phyloP scores from a whole-genome alignment of 2,329 filamentous ascomycete genomes.

The Claviceps pusilla region DNA sequence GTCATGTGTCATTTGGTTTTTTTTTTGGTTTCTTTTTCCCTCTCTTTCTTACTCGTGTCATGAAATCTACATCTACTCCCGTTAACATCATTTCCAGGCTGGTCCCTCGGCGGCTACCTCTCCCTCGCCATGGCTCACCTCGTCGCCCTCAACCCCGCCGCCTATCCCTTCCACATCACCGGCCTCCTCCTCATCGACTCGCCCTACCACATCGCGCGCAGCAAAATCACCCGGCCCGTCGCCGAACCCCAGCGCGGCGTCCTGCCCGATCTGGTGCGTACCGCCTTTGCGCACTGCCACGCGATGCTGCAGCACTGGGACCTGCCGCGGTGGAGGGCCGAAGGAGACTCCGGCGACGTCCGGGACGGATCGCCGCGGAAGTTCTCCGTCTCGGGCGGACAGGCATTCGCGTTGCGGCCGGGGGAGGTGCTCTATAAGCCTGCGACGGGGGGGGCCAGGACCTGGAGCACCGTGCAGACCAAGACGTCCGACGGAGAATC shows the following conservation, averaged over 20 bases:
- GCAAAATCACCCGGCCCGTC: slow-evolving; percentile 5
- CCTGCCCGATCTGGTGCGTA: slow-evolving; percentile 14
- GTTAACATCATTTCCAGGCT: slow-evolving; percentile 8
- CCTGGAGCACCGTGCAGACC: slow-evolving; percentile 7
- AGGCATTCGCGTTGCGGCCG: slow-evolving; percentile 7
- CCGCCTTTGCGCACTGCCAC: slow-evolving; percentile 17
- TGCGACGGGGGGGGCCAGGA: slow-evolving; percentile 1
- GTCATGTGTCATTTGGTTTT: no score
- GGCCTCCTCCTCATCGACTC: slow-evolving; percentile 17
- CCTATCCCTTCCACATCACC: slow-evolving; percentile 10
- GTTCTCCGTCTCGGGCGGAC: slow-evolving; percentile 7
- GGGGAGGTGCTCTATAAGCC: slow-evolving; percentile 11
- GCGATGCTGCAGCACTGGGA: slow-evolving; percentile 17
- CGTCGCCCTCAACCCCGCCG: slow-evolving; percentile 11
- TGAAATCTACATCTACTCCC: no score
- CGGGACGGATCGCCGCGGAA: slow-evolving; percentile 1
- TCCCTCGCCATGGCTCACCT: slow-evolving; percentile 13
- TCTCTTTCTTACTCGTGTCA: background rate
- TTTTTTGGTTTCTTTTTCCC: background rate
- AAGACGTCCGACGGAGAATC: background rate
- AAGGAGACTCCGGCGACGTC: slow-evolving; percentile 1
- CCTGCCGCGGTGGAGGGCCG: slow-evolving; percentile 12
- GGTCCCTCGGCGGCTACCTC: slow-evolving; percentile 17
- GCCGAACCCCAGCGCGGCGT: slow-evolving; percentile 9
- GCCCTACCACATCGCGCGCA: slow-evolving; percentile 13